Conservation (phyloP, 2,329 filamentous ascomycete species). For the Microcyclosporella mali region DNA sequence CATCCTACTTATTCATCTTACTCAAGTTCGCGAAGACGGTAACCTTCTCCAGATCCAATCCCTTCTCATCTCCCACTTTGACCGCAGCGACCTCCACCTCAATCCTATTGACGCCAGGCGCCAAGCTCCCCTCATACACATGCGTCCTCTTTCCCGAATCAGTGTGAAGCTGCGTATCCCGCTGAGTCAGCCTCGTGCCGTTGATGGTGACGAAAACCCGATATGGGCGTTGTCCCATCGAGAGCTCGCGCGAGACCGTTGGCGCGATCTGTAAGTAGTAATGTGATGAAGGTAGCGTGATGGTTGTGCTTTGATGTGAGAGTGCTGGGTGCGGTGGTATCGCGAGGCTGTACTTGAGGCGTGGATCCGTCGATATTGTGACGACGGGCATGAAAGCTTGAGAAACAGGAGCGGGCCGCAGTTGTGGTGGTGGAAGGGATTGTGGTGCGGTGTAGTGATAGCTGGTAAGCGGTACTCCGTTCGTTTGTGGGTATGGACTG, state of each 20-base stretch:
- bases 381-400: constrained; percentile 64
- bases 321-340: constrained; percentile 60
- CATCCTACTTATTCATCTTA: no score
- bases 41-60: constrained; percentile 68
- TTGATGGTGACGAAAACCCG: constrained; percentile 71
- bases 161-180: constrained; percentile 40
- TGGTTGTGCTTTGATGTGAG: constrained; percentile 64
- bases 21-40: constrained; percentile 67
- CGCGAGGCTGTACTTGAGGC: constrained; percentile 57
- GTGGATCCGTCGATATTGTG: constrained; percentile 61
- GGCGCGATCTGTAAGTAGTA: constrained; percentile 67
- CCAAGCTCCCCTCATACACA: constrained; percentile 68
- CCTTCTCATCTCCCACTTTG: constrained; percentile 35
- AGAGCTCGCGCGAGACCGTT: constrained; percentile 50
- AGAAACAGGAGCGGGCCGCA: constrained; percentile 33
- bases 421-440: constrained; percentile 32
- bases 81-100: constrained; percentile 69
- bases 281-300: constrained; percentile 62
- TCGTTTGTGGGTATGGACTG: constrained; percentile 21
- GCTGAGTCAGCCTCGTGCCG: constrained; percentile 51
- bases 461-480: constrained; percentile 20
- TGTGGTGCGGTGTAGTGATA: constrained; percentile 29
- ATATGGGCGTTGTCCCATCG: constrained; percentile 65
- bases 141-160: constrained; percentile 46
- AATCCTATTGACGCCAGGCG: constrained; percentile 68